Evolutionary conservation across 352 stramenopile genomes (phyloP), one percentile per base, ranked within the genome.

Genomic region (Achlya hypogyna): DNA sequence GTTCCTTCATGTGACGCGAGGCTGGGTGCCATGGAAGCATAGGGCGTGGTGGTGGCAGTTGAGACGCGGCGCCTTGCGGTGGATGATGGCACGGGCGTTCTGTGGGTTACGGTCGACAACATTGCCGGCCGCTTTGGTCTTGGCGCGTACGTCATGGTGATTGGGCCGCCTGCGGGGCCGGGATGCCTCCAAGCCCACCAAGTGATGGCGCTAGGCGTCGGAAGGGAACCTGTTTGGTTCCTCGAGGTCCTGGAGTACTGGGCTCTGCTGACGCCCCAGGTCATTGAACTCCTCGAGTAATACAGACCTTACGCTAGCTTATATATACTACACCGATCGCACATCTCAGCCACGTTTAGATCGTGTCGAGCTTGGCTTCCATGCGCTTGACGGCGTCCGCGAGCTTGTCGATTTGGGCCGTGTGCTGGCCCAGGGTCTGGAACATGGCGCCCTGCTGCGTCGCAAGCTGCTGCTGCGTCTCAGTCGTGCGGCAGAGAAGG

Each of bases 401-500:
- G 67, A 94, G 78, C 73, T 89, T 88, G 79, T 94, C 85, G 63
- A 94, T 94, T 72, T 94, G 81, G 74, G 81, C 79, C 68, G 85
- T 94, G 74, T 94, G 85, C 77, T 94, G 85, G 69, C 85, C 82
- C 85, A 94, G 74, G 86, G 82, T 91, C 75, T 94, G 85, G 73
- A 94, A 94, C 85, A 94, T 94, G 34, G 82, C 85, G 73, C 85
- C 85, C 71, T 91, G 85, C 70, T 93, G 85, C 81, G 82, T 91
- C 79, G 85, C 83, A 77, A 94, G 79, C 72, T 94, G 85, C 77
- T 94, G 85, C 77, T 94, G 85, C 28, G 85, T 94, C 72, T 94
- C 83, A 60, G 84, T 94, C 51, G 85, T 94, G 62, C 85, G 85
- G 68, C 85, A 91, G 40, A 94, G 71, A 53, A 94, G 69, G 77